These are phyloP conservation scores for Zygotorulaspora sp. DNA, from an alignment of 805 yeast species.

Conservation along the genomic window DNA sequence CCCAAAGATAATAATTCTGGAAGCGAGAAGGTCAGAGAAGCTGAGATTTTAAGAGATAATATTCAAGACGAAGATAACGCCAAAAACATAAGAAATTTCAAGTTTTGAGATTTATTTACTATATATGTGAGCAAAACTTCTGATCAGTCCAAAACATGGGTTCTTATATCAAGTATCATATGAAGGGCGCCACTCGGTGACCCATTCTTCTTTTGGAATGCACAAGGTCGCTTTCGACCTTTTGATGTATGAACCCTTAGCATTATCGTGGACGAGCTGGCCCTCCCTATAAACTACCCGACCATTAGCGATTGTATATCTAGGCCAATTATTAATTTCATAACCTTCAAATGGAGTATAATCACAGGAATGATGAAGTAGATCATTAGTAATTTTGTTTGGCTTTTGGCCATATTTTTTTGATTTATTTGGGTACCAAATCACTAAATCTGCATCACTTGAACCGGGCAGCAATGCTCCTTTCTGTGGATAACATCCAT, in stretches of 20 bases:
- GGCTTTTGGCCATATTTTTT: slow-evolving; percentile 23
- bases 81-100: slow-evolving; percentile 20
- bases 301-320: slow-evolving; percentile 41
- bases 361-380: slow-evolving; percentile 39
- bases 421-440: slow-evolving; percentile 43
- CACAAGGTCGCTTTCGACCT: slow-evolving; percentile 13
- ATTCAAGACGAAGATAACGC: slow-evolving; percentile 8
- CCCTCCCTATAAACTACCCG: slow-evolving; percentile 34
- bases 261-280: slow-evolving; percentile 17
- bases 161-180: no score
- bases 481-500: slow-evolving; percentile 40
- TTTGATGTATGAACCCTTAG: slow-evolving; percentile 13
- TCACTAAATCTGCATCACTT: slow-evolving; percentile 45
- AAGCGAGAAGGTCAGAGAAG: background rate
- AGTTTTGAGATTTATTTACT: slow-evolving; percentile 14
- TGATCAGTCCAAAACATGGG: no score
- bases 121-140: background rate
- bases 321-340: slow-evolving; percentile 44
- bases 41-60: background rate
- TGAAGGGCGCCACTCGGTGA: slow-evolving; percentile 16
- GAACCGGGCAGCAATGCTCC: slow-evolving; percentile 44
- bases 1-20: no score
- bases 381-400: slow-evolving; percentile 21
- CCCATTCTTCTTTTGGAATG: slow-evolving; percentile 11
- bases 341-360: slow-evolving; percentile 41